Base-by-base conservation (phyloP, 805 yeast species). In the Candida fluviatilis region DNA sequence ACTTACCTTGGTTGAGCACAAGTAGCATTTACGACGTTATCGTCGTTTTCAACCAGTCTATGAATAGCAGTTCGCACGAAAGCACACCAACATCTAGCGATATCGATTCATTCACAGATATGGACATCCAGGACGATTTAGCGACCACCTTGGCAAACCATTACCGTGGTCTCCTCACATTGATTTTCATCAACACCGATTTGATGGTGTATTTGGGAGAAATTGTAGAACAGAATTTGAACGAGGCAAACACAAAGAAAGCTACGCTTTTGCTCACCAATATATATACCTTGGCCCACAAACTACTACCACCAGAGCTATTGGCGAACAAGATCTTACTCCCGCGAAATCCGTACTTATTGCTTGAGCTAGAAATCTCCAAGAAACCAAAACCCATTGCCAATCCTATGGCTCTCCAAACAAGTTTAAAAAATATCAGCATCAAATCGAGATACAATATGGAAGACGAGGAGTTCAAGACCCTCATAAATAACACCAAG, bases 381-480 rank as follows among this genome's bases (percentile, higher is more conserved):
- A 40, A 46, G 54, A 11, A 47, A 45, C 2, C 42, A 56, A 18
- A 16, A 18, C 12, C 31, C 21, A 6, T 6, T 15, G 4, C 28
- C 36, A 8, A 36, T 33, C 17, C 29, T 26, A 43, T 46, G 2
- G 50, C 52, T 13, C 47, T 66, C n/a, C 42, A 53, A 23, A 29
- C 46, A 5, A 46, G 48, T 7, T 38, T 64, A 14, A 49, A 47
- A 17, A 48, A 50, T 15, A 41, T 61, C 30, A 49, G 45, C 12
- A 43, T 53, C n/a, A 31, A 43, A 34, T 57, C 47, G 36, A 51
- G 52, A 18, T 48, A 51, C 27, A 50, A 60, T 28, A 45, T 58
- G 24, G 93, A 84, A 49, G 96, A 87, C 36, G 45, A 65, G 0
- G 82, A 80, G 38, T 76, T 90, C 51, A 80, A 82, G 47, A 70